phyloP scores from a whole-genome alignment of 306 rosid genomes.

The Prunus kanzakura region DNA sequence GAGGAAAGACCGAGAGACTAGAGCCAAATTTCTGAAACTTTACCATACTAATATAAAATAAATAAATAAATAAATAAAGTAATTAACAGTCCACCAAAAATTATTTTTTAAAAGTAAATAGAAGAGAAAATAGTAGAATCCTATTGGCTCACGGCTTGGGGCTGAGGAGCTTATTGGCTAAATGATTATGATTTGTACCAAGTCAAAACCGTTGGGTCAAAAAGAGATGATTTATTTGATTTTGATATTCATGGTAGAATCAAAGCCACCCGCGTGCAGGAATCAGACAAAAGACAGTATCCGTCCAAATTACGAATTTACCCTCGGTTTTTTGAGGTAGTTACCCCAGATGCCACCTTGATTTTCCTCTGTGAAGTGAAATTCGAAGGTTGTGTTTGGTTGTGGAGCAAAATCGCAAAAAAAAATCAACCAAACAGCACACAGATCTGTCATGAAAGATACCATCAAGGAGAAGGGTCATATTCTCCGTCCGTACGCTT shows the following conservation, averaged over 20 bases:
- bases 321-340: neutral
- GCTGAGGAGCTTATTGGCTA: neutral
- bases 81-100: neutral
- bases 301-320: neutral
- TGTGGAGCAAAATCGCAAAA: neutral
- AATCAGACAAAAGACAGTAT: slow-evolving; percentile 18
- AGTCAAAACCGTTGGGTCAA: slow-evolving; percentile 21
- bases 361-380: slow-evolving; percentile 9
- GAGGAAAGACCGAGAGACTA: neutral
- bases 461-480: slow-evolving; percentile 1
- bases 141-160: too few species aligned
- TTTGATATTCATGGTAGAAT: slow-evolving; percentile 4
- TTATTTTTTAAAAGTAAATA: neutral
- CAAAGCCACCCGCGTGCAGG: slow-evolving; percentile 31
- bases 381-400: neutral
- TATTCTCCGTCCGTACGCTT: slow-evolving; percentile 19
- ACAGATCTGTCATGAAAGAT: slow-evolving; percentile 37
- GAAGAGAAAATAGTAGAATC: neutral
- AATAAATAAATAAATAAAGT: neutral
- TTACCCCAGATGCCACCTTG: slow-evolving; percentile 20
- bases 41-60: neutral
- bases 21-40: neutral
- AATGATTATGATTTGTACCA: neutral
- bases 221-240: neutral
- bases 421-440: neutral